These are phyloP conservation scores for Mycotypha africana DNA, from an alignment of 371 early-diverging fungal species.

Conservation along the genomic window DNA sequence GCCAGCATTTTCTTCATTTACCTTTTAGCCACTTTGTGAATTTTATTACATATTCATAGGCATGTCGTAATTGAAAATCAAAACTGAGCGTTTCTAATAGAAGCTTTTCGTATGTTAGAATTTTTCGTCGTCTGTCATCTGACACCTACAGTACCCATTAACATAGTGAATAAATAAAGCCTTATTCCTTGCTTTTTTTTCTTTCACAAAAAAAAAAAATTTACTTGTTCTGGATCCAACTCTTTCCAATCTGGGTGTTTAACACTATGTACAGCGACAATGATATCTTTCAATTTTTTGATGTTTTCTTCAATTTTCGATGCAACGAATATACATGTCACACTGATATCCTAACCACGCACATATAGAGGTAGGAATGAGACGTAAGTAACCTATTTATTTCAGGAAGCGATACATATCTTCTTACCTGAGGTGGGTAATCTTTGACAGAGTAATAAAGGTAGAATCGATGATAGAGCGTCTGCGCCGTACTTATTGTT, in stretches of 20 bases:
- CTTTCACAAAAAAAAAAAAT: no score
- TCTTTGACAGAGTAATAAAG: conserved; percentile 55
- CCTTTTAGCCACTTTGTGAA: conserved; percentile 57
- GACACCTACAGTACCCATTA: conserved; percentile 14
- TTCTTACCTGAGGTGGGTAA: conserved; percentile 32
- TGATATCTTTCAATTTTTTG: conserved; percentile 71
- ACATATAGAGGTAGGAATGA: no score
- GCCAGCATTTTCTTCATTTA: conserved; percentile 10
- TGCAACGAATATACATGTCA: conserved; percentile 70
- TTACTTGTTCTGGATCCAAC: conserved; percentile 50
- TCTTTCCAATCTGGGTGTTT: conserved; percentile 52
- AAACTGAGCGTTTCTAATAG: conserved; percentile 60
- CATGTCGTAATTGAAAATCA: conserved; percentile 58
- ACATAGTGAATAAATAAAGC: neutral
- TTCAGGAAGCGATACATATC: no score
- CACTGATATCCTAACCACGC: conserved; percentile 50
- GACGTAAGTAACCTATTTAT: no score
- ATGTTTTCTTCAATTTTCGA: conserved; percentile 76
- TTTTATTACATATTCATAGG: conserved; percentile 56
- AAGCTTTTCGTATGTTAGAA: conserved; percentile 54
- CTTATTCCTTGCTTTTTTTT: neutral
- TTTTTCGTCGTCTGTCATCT: conserved; percentile 51
- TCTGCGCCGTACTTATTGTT: conserved; percentile 70
- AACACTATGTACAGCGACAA: conserved; percentile 56
- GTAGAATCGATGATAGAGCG: conserved; percentile 66